phyloP scores from a whole-genome alignment of 306 rosid species.

The Medicago truncatula region MtrunA17r5.0-ANR NC_053042.1:14716501-14717000 shows the following conservation, averaged over 20 bases:
- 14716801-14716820: constrained; percentile 17
- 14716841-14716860: background rate
- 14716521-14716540: too few species aligned
- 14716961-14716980: background rate
- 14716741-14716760: background rate
- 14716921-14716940: constrained; percentile 19
- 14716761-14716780: background rate
- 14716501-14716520: too few species aligned
- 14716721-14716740: constrained; percentile 35
- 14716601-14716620: background rate
- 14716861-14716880: constrained; percentile 20
- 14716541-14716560: too few species aligned
- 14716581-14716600: too few species aligned
- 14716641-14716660: background rate
- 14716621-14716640: background rate
- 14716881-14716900: constrained; percentile 1
- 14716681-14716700: background rate
- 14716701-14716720: constrained; percentile 34
- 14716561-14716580: too few species aligned
- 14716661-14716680: too few species aligned
- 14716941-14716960: background rate
- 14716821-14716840: constrained; percentile 7
- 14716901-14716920: constrained; percentile 33
- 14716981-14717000: background rate
- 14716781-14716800: background rate